Conservation (phyloP, 345 rosid genomes). For the Eucalyptus sideroxylon region DNA sequence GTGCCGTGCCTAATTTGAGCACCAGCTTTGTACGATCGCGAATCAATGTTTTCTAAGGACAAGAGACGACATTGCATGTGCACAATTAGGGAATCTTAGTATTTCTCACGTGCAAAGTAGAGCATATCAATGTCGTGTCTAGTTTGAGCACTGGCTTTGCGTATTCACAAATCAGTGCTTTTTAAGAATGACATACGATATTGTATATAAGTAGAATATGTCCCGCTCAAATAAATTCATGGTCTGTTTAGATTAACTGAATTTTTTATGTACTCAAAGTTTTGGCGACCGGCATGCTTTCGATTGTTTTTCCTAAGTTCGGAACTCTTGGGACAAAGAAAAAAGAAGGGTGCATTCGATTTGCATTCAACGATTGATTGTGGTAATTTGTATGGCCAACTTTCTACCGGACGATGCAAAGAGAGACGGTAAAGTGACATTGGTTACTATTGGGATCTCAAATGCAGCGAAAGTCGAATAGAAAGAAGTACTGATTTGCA, state of each 20-base stretch:
- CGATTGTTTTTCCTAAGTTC: neutral
- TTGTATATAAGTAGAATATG: fast-evolving
- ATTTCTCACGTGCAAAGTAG: neutral
- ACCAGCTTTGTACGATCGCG: neutral
- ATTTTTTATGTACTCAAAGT: neutral
- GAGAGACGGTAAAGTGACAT: neutral
- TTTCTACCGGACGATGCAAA: neutral
- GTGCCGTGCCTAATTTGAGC: neutral
- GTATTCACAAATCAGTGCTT: fast-evolving
- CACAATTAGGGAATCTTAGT: fast-evolving
- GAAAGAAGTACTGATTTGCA: neutral
- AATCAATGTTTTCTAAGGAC: neutral
- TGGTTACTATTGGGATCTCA: neutral
- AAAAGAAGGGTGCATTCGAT: neutral
- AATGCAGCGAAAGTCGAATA: neutral
- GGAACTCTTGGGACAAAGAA: neutral
- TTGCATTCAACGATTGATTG: neutral
- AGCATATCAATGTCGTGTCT: neutral
- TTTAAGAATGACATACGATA: neutral
- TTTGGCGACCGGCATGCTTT: neutral
- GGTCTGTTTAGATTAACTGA: neutral
- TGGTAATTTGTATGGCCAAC: neutral
- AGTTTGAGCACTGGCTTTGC: fast-evolving
- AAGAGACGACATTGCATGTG: fast-evolving
- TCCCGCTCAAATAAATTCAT: neutral